Percentiles rank a stretch among this genome's conserved stretches.
Conservation (phyloP, 2,329 filamentous ascomycete genomes). For the Aspergillus sp. region DNA sequence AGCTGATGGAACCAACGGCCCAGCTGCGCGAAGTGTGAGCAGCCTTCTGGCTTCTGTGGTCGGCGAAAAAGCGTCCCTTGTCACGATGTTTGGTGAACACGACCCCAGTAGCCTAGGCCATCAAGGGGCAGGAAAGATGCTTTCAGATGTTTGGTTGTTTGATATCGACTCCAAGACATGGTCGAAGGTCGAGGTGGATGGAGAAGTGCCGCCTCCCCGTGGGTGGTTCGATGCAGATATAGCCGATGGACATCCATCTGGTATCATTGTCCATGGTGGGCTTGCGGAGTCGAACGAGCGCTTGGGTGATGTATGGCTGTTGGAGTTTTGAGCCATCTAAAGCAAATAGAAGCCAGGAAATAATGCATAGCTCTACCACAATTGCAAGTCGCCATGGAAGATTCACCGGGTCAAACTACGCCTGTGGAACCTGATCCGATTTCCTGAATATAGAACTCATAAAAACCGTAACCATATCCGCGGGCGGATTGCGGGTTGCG, state of each 20-base stretch:
- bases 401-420: fast-evolving
- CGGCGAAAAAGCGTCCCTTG: slow-evolving; percentile 35
- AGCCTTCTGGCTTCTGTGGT: slow-evolving; percentile 45
- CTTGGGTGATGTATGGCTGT: slow-evolving; percentile 50
- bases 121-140: slow-evolving; percentile 57
- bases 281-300: slow-evolving; percentile 54
- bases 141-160: slow-evolving; percentile 53
- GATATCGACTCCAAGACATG: slow-evolving; percentile 36
- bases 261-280: slow-evolving; percentile 51
- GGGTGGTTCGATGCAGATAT: slow-evolving; percentile 58
- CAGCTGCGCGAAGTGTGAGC: slow-evolving; percentile 52
- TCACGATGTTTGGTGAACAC: slow-evolving; percentile 56
- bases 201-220: slow-evolving; percentile 39
- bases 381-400: too few relatives aligned
- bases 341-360: too few relatives aligned
- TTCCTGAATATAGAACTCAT: too few relatives aligned
- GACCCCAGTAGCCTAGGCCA: slow-evolving; percentile 56
- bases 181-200: slow-evolving; percentile 28
- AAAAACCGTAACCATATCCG: too few relatives aligned
- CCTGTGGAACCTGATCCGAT: too few relatives aligned
- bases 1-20: slow-evolving; percentile 48
- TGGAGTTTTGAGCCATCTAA: not conserved
- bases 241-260: slow-evolving; percentile 20
- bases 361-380: too few relatives aligned
- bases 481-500: too few relatives aligned